Base-by-base conservation (phyloP, 495 filamentous ascomycete species). In the Trichocladium uniseriatum region DNA sequence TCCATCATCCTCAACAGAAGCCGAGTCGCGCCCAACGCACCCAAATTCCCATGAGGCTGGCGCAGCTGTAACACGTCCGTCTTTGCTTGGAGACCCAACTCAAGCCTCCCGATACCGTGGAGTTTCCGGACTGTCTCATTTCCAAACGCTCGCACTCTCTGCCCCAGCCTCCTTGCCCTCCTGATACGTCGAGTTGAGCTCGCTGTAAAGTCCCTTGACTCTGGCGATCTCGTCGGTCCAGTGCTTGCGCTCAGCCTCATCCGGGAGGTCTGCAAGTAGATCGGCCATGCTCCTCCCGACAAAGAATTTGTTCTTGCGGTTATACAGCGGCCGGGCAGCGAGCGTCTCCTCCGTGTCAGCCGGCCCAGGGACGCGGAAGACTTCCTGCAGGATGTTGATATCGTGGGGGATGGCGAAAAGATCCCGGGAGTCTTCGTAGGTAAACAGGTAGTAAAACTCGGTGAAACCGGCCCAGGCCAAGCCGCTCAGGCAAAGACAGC, bases 361-460 rank as follows among this genome's bases (percentile, higher is more conserved):
- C 1, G 61, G 53, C 0, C 48, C 59, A 1, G 58, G 59, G 0
- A 70, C 68, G 3, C 63, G 55, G 48, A 70, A 70, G 8, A 70
- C 66, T 38, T 69, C 48, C 53, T 69, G 63, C 21, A 70, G 35
- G 36, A 70, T 69, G 38, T 70, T 60, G 32, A 68, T 70, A 38
- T 69, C 68, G 53, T 70, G 64, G 8, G 68, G 66, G 36, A 68
- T 69, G 13, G 60, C 41, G 54, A 69, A 68, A 6, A 65, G 48
- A 22, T 70, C 66, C 19, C 66, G 63, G 36, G 54, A 63, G 45
- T 70, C 68, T 57, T 70, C 65, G 60, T 70, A 70, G 9, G 68
- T 69, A 56, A 70, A 70, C 29, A 70, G 56, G 45, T 68, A 69
- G 52, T 69, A 69, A 49, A 70, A 65, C 58, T 68, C 63, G 56